These are phyloP conservation scores for Sesbania bispinosa DNA, from an alignment of 306 rosid species.

Conservation along the genomic window DNA sequence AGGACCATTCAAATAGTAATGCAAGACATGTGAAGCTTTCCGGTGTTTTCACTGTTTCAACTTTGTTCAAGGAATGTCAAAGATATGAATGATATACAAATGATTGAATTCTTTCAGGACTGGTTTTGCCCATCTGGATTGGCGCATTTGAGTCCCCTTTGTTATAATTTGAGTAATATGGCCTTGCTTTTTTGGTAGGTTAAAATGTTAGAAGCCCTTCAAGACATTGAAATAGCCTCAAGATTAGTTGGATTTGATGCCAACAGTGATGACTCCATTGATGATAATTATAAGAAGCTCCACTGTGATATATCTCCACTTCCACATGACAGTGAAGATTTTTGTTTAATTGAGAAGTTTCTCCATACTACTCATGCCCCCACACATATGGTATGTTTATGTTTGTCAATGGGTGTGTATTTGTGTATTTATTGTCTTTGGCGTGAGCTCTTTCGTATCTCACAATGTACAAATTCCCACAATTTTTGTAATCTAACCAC, in stretches of 20 bases:
- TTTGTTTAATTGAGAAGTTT: constrained; percentile 69
- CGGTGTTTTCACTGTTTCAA: constrained; percentile 9
- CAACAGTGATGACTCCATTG: constrained; percentile 71
- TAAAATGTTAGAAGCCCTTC: constrained; percentile 99
- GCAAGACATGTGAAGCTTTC: background rate
- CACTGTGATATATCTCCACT: constrained; percentile 71
- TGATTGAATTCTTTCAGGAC: background rate
- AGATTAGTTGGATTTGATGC: constrained; percentile 91
- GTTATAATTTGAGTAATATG: constrained; percentile 6
- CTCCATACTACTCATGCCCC: constrained; percentile 94
- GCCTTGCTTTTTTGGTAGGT: constrained; percentile 50
- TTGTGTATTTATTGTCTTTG: background rate
- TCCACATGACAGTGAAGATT: constrained; percentile 84
- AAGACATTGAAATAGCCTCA: constrained; percentile 97
- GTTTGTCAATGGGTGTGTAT: background rate
- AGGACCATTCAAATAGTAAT: background rate
- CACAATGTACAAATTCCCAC: constrained; percentile 8
- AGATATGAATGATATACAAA: background rate
- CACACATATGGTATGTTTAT: constrained; percentile 74
- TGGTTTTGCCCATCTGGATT: background rate
- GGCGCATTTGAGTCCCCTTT: constrained; percentile 6
- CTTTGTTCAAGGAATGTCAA: background rate
- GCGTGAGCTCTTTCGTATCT: background rate
- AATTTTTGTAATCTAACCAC: constrained; percentile 22
- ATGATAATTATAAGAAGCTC: constrained; percentile 89